Percentiles rank a stretch among this genome's conserved stretches.
These are phyloP conservation scores for Stereum hirsutum DNA, from an alignment of 1,284 basidiomycete species.

Conservation along the genomic window DNA sequence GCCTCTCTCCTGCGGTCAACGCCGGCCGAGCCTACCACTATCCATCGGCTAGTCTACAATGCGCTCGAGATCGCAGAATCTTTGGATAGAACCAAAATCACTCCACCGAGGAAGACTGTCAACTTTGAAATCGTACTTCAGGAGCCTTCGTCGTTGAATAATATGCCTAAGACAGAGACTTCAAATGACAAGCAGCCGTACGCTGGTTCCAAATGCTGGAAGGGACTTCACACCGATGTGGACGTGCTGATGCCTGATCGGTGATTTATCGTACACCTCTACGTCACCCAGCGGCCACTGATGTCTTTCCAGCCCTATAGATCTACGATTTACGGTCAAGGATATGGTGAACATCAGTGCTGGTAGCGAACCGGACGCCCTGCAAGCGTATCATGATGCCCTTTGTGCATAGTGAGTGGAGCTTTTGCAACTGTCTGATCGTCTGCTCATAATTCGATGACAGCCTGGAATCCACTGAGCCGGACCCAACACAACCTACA, in stretches of 20 bases:
- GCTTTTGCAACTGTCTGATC: neutral
- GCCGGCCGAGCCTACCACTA: slow-evolving; percentile 26
- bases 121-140: slow-evolving; percentile 18
- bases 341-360: slow-evolving; percentile 21
- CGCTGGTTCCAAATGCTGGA: neutral
- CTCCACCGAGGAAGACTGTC: slow-evolving; percentile 6
- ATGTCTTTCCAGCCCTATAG: slow-evolving; percentile 32
- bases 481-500: slow-evolving; percentile 28
- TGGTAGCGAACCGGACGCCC: slow-evolving; percentile 28
- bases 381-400: slow-evolving; percentile 32
- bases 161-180: no score
- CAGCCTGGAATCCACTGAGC: slow-evolving; percentile 26
- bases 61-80: slow-evolving; percentile 15
- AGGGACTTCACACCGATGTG: slow-evolving; percentile 5
- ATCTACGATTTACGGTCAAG: slow-evolving; percentile 30
- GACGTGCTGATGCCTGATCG: slow-evolving; percentile 13
- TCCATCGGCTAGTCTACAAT: slow-evolving; percentile 52
- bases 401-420: slow-evolving; percentile 37
- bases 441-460: neutral
- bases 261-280: slow-evolving; percentile 3
- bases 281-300: neutral
- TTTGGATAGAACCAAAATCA: slow-evolving; percentile 1
- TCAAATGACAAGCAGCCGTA: no score
- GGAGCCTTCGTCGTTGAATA: no score
- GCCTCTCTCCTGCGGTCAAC: slow-evolving; percentile 25